Base-by-base conservation (phyloP, 345 rosid genomes). In the Hirschfeldia incana region DNA sequence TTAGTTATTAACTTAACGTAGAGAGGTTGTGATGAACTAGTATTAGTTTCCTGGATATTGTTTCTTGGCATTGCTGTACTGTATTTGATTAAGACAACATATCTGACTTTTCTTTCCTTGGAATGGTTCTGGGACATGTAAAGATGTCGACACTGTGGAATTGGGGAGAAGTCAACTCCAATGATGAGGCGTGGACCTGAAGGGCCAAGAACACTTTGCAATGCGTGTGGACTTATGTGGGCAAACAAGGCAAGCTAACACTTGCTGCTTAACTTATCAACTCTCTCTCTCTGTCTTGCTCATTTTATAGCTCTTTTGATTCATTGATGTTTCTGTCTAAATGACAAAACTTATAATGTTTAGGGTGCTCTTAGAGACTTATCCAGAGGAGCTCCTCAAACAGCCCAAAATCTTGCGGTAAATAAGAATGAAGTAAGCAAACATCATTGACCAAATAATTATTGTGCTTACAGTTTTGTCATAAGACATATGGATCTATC, bases 191-290 rank as follows among this genome's bases (percentile, higher is more conserved):
- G 90, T 29, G 92, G 92, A 81, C 92, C 92, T 72, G 89, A 83
- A 83, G 92, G 92, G 33, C 92, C 92, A 44, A 88, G 92, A 81
- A 88, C 88, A 51, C 92, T 88, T 80, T 88, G 92, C 83, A 88
- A 88, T 81, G 92, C 92, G 8, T 88, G 92, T 80, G 92, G 92
- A 70, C 90, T 88, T 69, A 88, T 87, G 90, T 88, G 92, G 92
- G 92, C 92, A 73, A 88, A 88, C 76, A 88, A 88, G 89, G 92
- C 84, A 79, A 78, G 72, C 29, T 49, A 74, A 28, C 27, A 10
- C 62, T 67, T 59, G 13, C 16, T 37, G 57, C 21, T 60, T 28
- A 44, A 3, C 60, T 26, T 15, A 63, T 49, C 74, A 34, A 29
- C n/a, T 57, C 13, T 81, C 69, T 58, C 10, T 49, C 36, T n/a